These are phyloP conservation scores for Colletotrichum karsti DNA, from an alignment of 2,329 filamentous ascomycete species.

Conservation along the genomic window DNA sequence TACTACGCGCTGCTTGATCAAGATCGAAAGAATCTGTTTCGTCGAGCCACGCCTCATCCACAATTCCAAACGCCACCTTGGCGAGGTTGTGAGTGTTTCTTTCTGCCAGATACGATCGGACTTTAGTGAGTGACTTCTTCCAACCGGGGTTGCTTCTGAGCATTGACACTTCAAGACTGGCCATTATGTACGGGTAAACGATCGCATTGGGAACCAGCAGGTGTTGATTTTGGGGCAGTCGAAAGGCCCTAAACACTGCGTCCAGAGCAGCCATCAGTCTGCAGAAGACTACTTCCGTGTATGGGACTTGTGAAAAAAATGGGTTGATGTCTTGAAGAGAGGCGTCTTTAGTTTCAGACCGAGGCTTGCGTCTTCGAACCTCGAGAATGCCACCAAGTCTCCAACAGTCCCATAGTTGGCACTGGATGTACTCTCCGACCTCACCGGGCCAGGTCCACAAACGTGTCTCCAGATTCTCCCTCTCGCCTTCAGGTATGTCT, in stretches of 20 bases:
- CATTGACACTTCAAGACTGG: neutral
- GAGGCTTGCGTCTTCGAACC: neutral
- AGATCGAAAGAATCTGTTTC: neutral
- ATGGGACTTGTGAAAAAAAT: too few relatives aligned
- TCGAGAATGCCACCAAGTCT: neutral
- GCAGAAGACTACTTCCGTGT: neutral
- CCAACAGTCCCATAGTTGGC: neutral
- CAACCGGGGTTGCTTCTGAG: neutral
- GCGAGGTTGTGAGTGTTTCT: neutral
- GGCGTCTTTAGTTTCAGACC: neutral
- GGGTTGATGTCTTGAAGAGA: too few relatives aligned
- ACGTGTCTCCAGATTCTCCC: neutral
- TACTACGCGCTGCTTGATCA: neutral
- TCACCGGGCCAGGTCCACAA: neutral
- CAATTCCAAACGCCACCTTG: neutral
- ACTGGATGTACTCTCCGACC: neutral
- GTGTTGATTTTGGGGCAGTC: neutral
- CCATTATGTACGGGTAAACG: neutral
- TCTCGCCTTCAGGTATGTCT: neutral
- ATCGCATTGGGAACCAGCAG: neutral
- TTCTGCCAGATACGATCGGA: neutral
- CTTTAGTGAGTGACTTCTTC: neutral
- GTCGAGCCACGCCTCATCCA: neutral
- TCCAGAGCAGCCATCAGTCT: neutral
- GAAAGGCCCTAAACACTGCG: neutral